Evolutionary conservation across 495 filamentous ascomycete genomes (phyloP).

Genomic region (Cercophora sp.): DNA sequence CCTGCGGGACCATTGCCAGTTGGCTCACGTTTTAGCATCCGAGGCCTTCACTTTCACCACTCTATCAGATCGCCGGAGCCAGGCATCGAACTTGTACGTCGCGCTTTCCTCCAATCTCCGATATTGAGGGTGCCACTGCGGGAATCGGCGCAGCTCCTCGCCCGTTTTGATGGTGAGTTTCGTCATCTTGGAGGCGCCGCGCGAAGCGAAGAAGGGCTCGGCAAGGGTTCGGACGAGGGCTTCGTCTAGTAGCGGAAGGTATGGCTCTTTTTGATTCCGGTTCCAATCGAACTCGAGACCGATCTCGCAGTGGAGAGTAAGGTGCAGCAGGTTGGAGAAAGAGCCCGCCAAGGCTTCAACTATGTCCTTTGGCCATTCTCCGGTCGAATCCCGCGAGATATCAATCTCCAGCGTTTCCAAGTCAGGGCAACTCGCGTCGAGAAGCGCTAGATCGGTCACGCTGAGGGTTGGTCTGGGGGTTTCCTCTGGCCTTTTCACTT

Average conservation of each 20-base stretch:
- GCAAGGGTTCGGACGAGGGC: background rate
- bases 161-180: conserved; percentile 3
- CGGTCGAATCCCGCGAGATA: background rate
- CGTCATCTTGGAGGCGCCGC: background rate
- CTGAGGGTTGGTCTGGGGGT: background rate
- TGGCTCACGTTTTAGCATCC: background rate
- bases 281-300: background rate
- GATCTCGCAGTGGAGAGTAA: background rate
- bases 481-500: background rate
- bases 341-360: background rate
- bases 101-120: background rate
- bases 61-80: background rate
- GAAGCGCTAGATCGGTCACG: background rate
- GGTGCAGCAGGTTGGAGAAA: background rate
- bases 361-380: conserved; percentile 1
- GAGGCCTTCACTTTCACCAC: background rate
- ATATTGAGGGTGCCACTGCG: conserved; percentile 5
- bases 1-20: background rate
- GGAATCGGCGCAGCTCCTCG: conserved; percentile 5
- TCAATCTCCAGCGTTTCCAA: conserved; percentile 6
- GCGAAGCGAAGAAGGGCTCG: background rate
- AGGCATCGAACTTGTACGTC: background rate
- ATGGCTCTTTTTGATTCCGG: background rate
- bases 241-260: background rate
- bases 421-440: background rate